Percentiles rank a stretch among this genome's conserved stretches.
Conservation (phyloP, 495 filamentous ascomycete species). For the Annulohypoxylon bovei region DNA sequence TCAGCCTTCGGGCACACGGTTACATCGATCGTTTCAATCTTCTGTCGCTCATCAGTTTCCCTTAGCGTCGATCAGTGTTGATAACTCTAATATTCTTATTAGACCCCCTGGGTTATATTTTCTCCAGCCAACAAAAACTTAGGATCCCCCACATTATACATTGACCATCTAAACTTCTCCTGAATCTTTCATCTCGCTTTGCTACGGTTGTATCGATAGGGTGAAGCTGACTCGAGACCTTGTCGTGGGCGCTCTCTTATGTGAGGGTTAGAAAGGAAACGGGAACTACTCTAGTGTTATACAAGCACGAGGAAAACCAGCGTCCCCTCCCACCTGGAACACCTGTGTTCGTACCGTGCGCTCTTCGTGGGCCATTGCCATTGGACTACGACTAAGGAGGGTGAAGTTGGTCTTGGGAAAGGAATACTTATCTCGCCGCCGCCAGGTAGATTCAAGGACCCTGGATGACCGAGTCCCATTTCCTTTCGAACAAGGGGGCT, state of each 20-base stretch:
- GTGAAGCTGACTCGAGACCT: neutral
- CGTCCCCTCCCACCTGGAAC: neutral
- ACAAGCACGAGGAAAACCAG: neutral
- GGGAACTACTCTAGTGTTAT: neutral
- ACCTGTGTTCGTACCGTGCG: neutral
- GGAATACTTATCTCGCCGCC: neutral
- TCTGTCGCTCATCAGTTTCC: constrained; percentile 15
- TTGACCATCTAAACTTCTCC: neutral
- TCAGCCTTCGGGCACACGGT: constrained; percentile 7
- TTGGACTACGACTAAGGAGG: neutral
- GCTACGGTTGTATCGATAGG: neutral
- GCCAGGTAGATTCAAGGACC: neutral
- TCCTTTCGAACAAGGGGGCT: neutral
- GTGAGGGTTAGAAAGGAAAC: neutral
- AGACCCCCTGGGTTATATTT: constrained; percentile 17
- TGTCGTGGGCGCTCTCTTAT: neutral
- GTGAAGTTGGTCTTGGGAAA: neutral
- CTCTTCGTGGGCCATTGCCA: neutral
- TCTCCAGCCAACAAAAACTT: constrained; percentile 39
- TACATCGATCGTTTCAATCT: constrained; percentile 34
- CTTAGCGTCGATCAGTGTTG: constrained; percentile 28
- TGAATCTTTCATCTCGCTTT: constrained; percentile 7
- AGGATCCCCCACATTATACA: constrained; percentile 22
- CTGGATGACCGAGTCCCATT: neutral
- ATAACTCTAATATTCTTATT: constrained; percentile 32